Conservation (phyloP, 768 basidiomycete species). For the Trametes meyenii region DNA sequence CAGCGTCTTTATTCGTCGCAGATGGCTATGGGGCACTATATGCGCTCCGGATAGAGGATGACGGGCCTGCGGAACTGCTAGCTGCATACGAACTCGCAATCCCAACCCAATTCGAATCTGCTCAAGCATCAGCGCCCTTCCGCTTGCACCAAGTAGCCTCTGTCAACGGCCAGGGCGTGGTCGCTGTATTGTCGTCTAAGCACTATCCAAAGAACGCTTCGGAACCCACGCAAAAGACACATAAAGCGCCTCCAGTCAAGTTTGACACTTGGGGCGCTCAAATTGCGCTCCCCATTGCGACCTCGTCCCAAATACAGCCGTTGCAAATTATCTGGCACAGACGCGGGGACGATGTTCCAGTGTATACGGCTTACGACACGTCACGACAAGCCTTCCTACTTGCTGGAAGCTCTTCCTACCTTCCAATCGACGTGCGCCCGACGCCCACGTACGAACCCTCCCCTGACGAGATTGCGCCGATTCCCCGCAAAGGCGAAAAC, state of each 20-base stretch:
- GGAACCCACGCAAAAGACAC: slow-evolving; percentile 14
- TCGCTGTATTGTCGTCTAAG: slow-evolving; percentile 62
- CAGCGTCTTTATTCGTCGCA: slow-evolving; percentile 54
- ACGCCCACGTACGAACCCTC: slow-evolving; percentile 55
- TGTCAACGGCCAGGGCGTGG: slow-evolving; percentile 41
- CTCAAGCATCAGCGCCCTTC: slow-evolving; percentile 41
- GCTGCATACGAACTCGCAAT: slow-evolving; percentile 52
- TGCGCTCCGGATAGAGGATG: slow-evolving; percentile 49
- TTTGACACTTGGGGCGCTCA: slow-evolving; percentile 71
- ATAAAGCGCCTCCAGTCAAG: slow-evolving; percentile 38
- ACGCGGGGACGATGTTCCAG: slow-evolving; percentile 70
- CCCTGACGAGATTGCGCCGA: slow-evolving; percentile 66
- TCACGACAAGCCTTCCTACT: slow-evolving; percentile 53
- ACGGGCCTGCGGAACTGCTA: slow-evolving; percentile 47
- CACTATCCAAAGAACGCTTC: slow-evolving; percentile 35
- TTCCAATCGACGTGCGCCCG: slow-evolving; percentile 38
- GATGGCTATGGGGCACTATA: slow-evolving; percentile 77
- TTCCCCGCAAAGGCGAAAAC: slow-evolving; percentile 64
- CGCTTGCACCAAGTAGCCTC: slow-evolving; percentile 46
- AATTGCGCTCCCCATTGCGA: slow-evolving; percentile 47
- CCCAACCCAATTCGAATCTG: slow-evolving; percentile 28
- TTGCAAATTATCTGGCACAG: slow-evolving; percentile 71
- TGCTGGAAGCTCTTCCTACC: slow-evolving; percentile 61
- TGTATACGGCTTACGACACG: slow-evolving; percentile 53
- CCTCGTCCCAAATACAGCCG: slow-evolving; percentile 36